Evolutionary conservation across 768 basidiomycete species (phyloP).

Genomic region (Phylloporus sp.): DNA sequence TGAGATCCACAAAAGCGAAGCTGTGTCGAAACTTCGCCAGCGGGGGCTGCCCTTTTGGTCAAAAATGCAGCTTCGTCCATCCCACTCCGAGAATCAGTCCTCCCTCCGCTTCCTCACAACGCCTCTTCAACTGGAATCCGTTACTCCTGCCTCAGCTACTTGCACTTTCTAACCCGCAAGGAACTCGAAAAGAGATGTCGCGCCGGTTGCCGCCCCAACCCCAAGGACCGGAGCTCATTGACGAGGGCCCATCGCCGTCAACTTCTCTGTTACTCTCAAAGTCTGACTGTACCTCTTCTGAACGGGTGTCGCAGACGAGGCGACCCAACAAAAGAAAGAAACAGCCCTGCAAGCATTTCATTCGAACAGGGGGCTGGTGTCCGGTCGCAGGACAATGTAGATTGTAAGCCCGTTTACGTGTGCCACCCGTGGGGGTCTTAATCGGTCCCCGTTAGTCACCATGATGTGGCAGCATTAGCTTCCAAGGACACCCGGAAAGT

Average conservation of each 20-base stretch:
- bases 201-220: slow-evolving; percentile 1
- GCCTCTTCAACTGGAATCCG: slow-evolving; percentile 15
- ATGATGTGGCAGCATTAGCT: slow-evolving; percentile 24
- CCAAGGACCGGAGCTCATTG: slow-evolving; percentile 10
- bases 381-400: slow-evolving; percentile 38
- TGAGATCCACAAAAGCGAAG: slow-evolving; percentile 27
- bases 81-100: slow-evolving; percentile 14
- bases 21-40: slow-evolving; percentile 34
- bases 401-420: slow-evolving; percentile 32
- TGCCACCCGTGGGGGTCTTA: not conserved
- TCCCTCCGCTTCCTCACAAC: slow-evolving; percentile 11
- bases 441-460: slow-evolving; percentile 11
- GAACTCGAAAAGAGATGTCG: not conserved
- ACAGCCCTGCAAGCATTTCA: slow-evolving; percentile 38
- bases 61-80: slow-evolving; percentile 37
- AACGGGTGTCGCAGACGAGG: slow-evolving; percentile 1
- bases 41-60: slow-evolving; percentile 36
- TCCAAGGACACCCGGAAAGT: slow-evolving; percentile 7
- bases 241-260: slow-evolving; percentile 19
- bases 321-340: slow-evolving; percentile 24
- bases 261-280: slow-evolving; percentile 22
- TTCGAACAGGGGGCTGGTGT: slow-evolving; percentile 40
- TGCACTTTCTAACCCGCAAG: slow-evolving; percentile 8
- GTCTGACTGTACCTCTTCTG: slow-evolving; percentile 17
- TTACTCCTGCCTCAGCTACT: slow-evolving; percentile 15